A percentile compares a stretch with the other conserved stretches of the same genome.
Conservation (phyloP, 192 early-diverging fungal species). For the Coemansia sp. region DNA sequence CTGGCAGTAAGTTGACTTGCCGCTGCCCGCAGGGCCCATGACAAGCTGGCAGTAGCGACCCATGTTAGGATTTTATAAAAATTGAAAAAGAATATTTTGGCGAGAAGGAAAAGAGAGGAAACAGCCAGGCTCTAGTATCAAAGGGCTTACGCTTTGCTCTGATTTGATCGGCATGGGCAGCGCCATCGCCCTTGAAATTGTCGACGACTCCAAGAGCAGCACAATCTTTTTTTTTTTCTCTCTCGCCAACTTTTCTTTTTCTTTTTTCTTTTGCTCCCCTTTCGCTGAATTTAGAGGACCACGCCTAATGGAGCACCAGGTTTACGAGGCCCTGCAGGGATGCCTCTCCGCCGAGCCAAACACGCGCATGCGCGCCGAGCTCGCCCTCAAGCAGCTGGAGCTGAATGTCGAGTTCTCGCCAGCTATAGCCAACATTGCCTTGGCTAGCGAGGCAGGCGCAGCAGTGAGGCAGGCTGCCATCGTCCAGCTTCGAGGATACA, state of each 20-base stretch:
- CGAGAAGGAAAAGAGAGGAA: background rate
- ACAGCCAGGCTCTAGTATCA: background rate
- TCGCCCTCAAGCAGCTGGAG: conserved; percentile 67
- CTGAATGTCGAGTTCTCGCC: conserved; percentile 64
- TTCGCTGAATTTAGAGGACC: background rate
- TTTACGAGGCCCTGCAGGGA: conserved; percentile 71
- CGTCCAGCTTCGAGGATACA: conserved; percentile 74
- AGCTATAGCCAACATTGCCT: conserved; percentile 66
- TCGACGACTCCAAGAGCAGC: too few species aligned
- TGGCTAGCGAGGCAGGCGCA: conserved; percentile 63
- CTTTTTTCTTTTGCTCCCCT: background rate
- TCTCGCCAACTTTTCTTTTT: background rate
- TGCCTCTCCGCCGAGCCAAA: conserved; percentile 70
- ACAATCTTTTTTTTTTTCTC: background rate
- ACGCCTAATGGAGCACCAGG: conserved; percentile 68
- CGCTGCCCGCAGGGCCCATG: conserved; percentile 95
- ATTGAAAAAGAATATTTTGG: background rate
- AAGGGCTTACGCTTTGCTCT: background rate
- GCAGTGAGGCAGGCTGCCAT: conserved; percentile 72
- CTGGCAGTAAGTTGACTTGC: conserved; percentile 96
- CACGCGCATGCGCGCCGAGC: conserved; percentile 69
- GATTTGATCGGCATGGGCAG: too few species aligned
- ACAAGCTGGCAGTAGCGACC: conserved; percentile 90
- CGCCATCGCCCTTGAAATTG: too few species aligned
- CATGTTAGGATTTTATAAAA: conserved; percentile 30